Evolutionary conservation across 768 basidiomycete species (phyloP).

Genomic region (Neoboletus brunneissimus): DNA sequence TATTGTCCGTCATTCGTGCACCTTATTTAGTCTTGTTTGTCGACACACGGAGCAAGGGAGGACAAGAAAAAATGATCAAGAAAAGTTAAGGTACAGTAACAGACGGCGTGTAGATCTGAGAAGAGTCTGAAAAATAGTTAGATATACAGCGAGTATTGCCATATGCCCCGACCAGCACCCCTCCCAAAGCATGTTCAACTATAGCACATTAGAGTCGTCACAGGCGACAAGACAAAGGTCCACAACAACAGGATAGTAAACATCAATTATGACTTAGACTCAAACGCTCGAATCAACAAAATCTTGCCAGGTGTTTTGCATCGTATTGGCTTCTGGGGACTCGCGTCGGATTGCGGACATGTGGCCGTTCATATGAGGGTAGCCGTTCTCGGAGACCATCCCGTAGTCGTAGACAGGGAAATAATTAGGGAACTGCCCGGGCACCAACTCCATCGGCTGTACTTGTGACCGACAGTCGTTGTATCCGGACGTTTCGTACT

Average conservation of each 20-base stretch:
- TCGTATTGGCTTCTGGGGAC: constrained; percentile 55
- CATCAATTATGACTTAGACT: constrained; percentile 15
- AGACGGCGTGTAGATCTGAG: constrained; percentile 1
- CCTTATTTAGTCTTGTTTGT: constrained; percentile 26
- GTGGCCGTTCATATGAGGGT: constrained; percentile 40
- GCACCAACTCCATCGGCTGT: constrained; percentile 32
- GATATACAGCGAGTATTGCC: constrained; percentile 10
- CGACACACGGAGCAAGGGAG: not conserved
- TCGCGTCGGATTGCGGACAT: constrained; percentile 35
- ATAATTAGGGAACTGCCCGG: constrained; percentile 57
- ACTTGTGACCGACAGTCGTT: constrained; percentile 21
- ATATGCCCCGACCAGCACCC: constrained; percentile 1
- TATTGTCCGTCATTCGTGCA: constrained; percentile 7
- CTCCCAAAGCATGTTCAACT: constrained; percentile 7
- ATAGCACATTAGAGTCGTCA: constrained; percentile 8
- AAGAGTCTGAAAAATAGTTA: constrained; percentile 16
- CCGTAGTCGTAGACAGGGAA: constrained; percentile 77
- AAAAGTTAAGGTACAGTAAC: constrained; percentile 19
- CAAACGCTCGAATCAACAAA: constrained; percentile 43
- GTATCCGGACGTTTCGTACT: constrained; percentile 23
- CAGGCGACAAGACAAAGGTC: constrained; percentile 8
- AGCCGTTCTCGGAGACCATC: constrained; percentile 30
- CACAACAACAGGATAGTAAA: not conserved
- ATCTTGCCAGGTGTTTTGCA: constrained; percentile 64
- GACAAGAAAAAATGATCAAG: constrained; percentile 9